Percentiles rank a stretch among this genome's conserved stretches.
Conservation (phyloP, 306 rosid species). For the Vigna angularis region DNA sequence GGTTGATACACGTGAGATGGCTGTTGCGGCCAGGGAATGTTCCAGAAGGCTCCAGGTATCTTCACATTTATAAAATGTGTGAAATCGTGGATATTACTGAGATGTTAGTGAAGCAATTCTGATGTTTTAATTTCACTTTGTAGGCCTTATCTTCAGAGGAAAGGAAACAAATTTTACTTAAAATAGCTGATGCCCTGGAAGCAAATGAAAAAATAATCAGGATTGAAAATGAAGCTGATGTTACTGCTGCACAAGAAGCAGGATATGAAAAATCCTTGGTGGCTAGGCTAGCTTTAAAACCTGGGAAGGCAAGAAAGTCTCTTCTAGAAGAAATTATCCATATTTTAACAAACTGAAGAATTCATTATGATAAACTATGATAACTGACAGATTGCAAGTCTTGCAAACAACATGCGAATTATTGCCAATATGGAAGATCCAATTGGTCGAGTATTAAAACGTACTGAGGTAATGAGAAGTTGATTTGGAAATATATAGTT, state of each 20-base stretch:
- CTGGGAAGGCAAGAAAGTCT: conserved; percentile 73
- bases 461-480: conserved; percentile 70
- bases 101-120: conserved; percentile 12
- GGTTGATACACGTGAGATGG: conserved; percentile 86
- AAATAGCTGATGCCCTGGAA: conserved; percentile 90
- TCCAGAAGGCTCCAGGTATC: conserved; percentile 94
- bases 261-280: conserved; percentile 89
- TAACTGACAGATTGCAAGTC: conserved; percentile 76
- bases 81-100: conserved; percentile 26
- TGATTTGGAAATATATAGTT: conserved; percentile 11
- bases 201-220: conserved; percentile 67
- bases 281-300: conserved; percentile 81
- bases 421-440: conserved; percentile 99
- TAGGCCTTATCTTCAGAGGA: conserved; percentile 85
- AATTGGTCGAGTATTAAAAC: conserved; percentile 78
- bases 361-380: conserved; percentile 44
- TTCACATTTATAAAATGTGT: conserved; percentile 3
- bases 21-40: conserved; percentile 96
- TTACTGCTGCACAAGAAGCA: conserved; percentile 72
- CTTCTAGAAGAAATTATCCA: conserved; percentile 22
- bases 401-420: conserved; percentile 79
- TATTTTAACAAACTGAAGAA: conserved; percentile 29
- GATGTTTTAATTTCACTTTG: conserved; percentile 42
- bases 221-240: conserved; percentile 89
- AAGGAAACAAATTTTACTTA: conserved; percentile 80